These are phyloP conservation scores for Venturia nashicola DNA, from an alignment of 2,329 filamentous ascomycete species.

Conservation along the genomic window DNA sequence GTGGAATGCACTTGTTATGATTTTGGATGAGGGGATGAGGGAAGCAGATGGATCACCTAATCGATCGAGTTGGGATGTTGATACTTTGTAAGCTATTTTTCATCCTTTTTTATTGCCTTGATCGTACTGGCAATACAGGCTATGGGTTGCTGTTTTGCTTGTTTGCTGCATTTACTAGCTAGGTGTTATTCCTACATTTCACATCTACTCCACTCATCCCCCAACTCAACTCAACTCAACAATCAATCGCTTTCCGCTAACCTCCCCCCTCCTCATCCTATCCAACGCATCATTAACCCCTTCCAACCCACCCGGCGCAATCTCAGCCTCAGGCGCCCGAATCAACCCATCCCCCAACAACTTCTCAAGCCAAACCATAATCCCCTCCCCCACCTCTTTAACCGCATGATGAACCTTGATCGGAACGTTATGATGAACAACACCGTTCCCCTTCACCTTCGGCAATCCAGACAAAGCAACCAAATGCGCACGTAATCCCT, in stretches of 20 bases:
- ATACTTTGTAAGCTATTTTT: too few relatives aligned
- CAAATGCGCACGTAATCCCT: slow-evolving; percentile 37
- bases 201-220: too few relatives aligned
- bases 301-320: slow-evolving; percentile 48
- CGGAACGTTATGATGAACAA: slow-evolving; percentile 52
- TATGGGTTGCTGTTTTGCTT: too few relatives aligned
- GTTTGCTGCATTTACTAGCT: too few relatives aligned
- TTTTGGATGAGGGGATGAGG: neutral
- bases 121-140: too few relatives aligned
- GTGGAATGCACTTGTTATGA: neutral
- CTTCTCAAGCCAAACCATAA: slow-evolving; percentile 55
- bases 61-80: too few relatives aligned
- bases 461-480: slow-evolving; percentile 58
- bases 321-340: slow-evolving; percentile 51
- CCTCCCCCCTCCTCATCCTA: slow-evolving; percentile 50
- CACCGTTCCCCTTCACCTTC: slow-evolving; percentile 37
- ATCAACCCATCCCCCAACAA: slow-evolving; percentile 45
- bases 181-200: too few relatives aligned
- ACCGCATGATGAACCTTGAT: slow-evolving; percentile 67
- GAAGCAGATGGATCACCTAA: neutral
- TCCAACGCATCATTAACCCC: slow-evolving; percentile 59
- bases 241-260: slow-evolving; percentile 59
- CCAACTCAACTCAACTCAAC: slow-evolving; percentile 23
- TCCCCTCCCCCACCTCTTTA: slow-evolving; percentile 46
- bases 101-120: too few relatives aligned